A percentile compares a stretch with the other conserved stretches of the same genome.
phyloP scores from a whole-genome alignment of 1,284 basidiomycete species.

The Ganoderma sp. region DNA sequence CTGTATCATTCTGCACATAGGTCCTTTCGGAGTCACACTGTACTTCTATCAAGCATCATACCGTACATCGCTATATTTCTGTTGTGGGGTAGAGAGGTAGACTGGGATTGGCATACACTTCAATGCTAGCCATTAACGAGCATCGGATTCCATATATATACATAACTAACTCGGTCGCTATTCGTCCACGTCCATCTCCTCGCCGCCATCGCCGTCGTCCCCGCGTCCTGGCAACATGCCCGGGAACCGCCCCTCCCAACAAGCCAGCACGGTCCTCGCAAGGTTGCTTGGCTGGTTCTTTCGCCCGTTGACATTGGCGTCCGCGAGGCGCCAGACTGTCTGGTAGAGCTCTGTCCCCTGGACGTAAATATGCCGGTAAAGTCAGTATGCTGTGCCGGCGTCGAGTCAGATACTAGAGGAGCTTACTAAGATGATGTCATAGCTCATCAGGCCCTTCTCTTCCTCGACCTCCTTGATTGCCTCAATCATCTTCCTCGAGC shows the following conservation, averaged over 20 bases:
- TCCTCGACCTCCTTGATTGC: conserved; percentile 18
- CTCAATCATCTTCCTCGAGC: conserved; percentile 1
- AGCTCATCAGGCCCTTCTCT: conserved; percentile 17
- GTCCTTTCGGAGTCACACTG: conserved; percentile 17
- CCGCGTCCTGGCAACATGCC: not conserved
- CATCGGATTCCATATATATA: not conserved
- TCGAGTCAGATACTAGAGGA: not conserved
- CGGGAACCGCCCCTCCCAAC: conserved; percentile 19
- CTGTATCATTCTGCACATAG: conserved; percentile 16
- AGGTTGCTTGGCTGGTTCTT: conserved; percentile 17
- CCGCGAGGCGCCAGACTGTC: conserved; percentile 13
- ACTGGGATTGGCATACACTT: not conserved
- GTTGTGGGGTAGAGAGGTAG: conserved; percentile 10
- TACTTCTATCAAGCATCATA: conserved; percentile 23
- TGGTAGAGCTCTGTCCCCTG: conserved; percentile 12
- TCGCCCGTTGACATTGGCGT: conserved; percentile 5
- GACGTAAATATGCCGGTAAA: no score
- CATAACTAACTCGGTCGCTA: not conserved
- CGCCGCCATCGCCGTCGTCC: not conserved
- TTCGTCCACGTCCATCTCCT: not conserved
- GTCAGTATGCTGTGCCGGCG: not conserved
- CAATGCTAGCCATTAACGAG: conserved; percentile 4
- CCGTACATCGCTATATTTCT: conserved; percentile 23
- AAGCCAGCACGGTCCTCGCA: conserved; percentile 13
- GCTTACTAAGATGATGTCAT: conserved; percentile 15